Evolutionary conservation across 768 basidiomycete genomes (phyloP), one percentile per base, ranked within the genome.

Genomic region (Serendipita sp.): DNA sequence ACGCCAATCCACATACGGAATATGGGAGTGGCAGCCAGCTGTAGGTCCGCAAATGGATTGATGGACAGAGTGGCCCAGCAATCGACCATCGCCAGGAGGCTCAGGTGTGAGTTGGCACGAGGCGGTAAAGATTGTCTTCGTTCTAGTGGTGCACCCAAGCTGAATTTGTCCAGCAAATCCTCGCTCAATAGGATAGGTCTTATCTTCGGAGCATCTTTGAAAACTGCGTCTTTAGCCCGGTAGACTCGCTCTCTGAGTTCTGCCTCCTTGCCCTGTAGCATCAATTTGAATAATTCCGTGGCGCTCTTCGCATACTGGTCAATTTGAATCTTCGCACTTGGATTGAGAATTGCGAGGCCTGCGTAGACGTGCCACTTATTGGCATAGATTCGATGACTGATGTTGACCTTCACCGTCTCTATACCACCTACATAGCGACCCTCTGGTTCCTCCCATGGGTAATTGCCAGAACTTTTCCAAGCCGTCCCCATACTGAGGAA

Each of bases 291-390:
- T 30, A 98, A 78, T 63, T 91, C 92, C 2, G 88, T 88, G 5
- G 84, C 82, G 68, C 85, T 87, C 64, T 81, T 80, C 2, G 95
- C 85, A 70, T 85, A 99, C 67, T 95, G 91, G 67, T 96, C 80
- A 66, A 99, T 97, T 71, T 97, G 95, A 1, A 78, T 72, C 43
- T 81, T 81, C 0, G 96, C 96, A 11, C 80, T 84, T 3, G 96
- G 95, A 73, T 99, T 98, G 65, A 99, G 81, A 71, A 98, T 90
- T 0, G 95, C 95, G n/a, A 99, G 81, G 1, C 96, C 95, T 14
- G 95, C 95, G 71, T 99, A 99, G 70, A 99, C 95, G 74, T 99
- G 95, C 93, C 93, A 99, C 65, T 92, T 87, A 72, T 93, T 96
- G 45, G 90, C 81, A 73, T 97, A 99, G 69, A 99, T 98, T 0